phyloP scores from a whole-genome alignment of 441 rosid species.

The Syzygium malaccense region DNA sequence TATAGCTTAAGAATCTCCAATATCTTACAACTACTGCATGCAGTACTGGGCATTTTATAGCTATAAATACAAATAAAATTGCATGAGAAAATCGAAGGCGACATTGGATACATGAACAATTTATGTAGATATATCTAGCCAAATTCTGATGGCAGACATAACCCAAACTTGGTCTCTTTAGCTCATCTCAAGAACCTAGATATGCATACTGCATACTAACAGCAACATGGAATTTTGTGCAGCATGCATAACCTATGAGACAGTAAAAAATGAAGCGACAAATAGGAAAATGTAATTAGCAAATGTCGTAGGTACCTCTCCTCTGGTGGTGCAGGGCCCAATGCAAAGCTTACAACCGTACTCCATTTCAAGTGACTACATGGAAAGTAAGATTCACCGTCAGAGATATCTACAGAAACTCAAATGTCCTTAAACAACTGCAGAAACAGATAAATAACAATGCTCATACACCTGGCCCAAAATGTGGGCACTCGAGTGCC shows the following conservation, averaged over 20 bases:
- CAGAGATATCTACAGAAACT: background rate
- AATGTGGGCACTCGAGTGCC: slow-evolving; percentile 99
- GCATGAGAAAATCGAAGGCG: background rate
- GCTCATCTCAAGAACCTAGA: background rate
- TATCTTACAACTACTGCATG: background rate
- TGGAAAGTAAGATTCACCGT: background rate
- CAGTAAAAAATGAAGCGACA: background rate
- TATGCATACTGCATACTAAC: too few species aligned
- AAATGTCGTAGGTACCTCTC: slow-evolving; percentile 50
- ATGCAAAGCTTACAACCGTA: slow-evolving; percentile 96
- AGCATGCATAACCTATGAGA: background rate
- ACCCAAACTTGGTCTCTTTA: background rate
- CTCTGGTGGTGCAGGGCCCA: slow-evolving; percentile 97
- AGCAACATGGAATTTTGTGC: background rate
- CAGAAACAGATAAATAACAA: background rate
- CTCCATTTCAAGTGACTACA: slow-evolving; percentile 72
- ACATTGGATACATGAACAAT: background rate
- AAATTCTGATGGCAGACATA: background rate
- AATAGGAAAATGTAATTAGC: background rate
- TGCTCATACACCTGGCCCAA: slow-evolving; percentile 73
- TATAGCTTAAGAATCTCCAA: background rate
- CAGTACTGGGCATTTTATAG: background rate
- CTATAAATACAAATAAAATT: background rate
- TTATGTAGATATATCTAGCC: background rate
- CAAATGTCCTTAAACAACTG: background rate